Evolutionary conservation across 106 monocot genomes (phyloP), one percentile per base, ranked within the genome.

Genomic region (Apostasia shenzhenica): DNA sequence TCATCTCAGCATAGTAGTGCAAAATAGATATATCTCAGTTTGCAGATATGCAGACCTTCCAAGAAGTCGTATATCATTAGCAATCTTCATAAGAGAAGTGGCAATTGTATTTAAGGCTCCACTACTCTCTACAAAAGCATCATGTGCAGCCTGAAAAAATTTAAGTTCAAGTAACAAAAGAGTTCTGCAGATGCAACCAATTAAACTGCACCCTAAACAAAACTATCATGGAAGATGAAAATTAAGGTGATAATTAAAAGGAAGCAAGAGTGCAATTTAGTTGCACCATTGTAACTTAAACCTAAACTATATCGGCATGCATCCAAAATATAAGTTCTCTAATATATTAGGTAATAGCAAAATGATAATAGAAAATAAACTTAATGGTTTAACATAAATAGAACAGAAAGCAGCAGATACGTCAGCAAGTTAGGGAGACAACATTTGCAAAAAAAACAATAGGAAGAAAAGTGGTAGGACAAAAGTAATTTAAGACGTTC

Each of bases 111-210:
- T 99, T 73, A 99, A 57, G 1, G 97, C 97, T 14, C 97, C 97
- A 83, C 97, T 99, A 11, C 79, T 81, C 73, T 99, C 97, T 69
- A 99, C 85, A 87, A 92, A 99, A 61, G 97, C 97, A 85, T 99
- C 97, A 85, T 93, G 97, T 46, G 97, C 92, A 7, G 97, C 97
- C 95, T 95, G 71, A 44, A 6, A 45, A 50, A 66, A 54, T 13
- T 73, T 26, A 26, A 26, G 26, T 26, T 26, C 26, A 26, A 26
- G 26, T 26, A 26, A 26, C 26, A 26, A 26, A 26, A 26, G 26
- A 26, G 26, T 26, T 26, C 26, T 26, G 26, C 26, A 26, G 26
- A 26, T 26, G 26, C 26, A 26, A 26, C 26, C 26, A 26, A 26
- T 26, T 26, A 26, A 26, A 26, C 26, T 26, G 26, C 0, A 26